Percentiles rank a stretch among this genome's conserved stretches.
These are phyloP conservation scores for Eucalyptus cladocalyx DNA, from an alignment of 345 rosid genomes.

Conservation along the genomic window DNA sequence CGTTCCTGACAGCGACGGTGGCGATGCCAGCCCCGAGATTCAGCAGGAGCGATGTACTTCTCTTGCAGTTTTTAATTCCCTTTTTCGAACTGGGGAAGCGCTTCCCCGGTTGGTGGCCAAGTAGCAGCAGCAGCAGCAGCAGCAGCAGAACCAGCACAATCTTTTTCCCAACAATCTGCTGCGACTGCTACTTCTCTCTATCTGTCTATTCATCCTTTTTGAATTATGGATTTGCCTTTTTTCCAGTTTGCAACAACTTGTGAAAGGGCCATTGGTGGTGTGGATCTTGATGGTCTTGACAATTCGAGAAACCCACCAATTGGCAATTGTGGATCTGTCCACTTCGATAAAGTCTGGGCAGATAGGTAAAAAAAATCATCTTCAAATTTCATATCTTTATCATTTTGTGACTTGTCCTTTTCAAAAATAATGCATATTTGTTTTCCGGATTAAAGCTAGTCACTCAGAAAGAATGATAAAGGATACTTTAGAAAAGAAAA, in stretches of 20 bases:
- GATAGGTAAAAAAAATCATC: background rate
- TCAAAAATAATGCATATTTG: background rate
- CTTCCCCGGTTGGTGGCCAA: background rate
- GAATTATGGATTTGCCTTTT: background rate
- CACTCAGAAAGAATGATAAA: accelerated
- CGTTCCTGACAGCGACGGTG: background rate
- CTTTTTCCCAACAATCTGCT: background rate
- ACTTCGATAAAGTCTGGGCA: background rate
- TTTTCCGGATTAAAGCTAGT: accelerated
- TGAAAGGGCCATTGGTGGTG: background rate
- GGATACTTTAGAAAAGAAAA: background rate
- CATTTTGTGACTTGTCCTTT: background rate
- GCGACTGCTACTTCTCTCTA: background rate
- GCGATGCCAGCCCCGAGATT: background rate
- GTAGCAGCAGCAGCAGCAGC: background rate
- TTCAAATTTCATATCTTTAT: background rate
- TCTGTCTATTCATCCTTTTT: background rate
- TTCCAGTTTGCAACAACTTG: background rate
- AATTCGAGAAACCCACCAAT: background rate
- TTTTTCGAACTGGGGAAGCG: background rate
- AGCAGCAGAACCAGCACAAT: background rate
- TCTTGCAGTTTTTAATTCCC: background rate
- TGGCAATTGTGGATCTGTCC: background rate
- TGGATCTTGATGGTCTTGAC: background rate
- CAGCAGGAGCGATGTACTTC: background rate